A percentile compares a stretch with the other conserved stretches of the same genome.
These are phyloP conservation scores for Syzygium oleosum DNA, from an alignment of 345 rosid species.

Conservation along the genomic window DNA sequence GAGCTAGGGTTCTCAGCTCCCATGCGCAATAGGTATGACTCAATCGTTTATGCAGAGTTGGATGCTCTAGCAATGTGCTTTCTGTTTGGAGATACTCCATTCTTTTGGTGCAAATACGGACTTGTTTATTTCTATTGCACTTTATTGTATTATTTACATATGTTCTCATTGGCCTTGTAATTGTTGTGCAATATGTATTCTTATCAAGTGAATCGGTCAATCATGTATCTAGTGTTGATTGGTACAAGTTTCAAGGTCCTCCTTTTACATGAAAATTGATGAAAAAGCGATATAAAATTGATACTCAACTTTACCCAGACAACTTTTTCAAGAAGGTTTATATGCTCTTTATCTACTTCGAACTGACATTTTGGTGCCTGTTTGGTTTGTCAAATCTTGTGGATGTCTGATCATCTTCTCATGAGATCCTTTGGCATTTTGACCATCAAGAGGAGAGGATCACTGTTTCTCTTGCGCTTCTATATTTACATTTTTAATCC, in stretches of 20 bases:
- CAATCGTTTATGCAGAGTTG: background rate
- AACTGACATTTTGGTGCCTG: background rate
- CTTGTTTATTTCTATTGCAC: background rate
- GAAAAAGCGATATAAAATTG: background rate
- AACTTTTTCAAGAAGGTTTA: background rate
- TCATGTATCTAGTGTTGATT: background rate
- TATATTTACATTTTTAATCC: background rate
- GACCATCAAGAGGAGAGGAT: background rate
- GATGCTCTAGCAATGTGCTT: background rate
- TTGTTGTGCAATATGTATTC: background rate
- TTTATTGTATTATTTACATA: background rate
- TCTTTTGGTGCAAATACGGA: background rate
- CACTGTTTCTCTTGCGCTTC: background rate
- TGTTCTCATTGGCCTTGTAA: background rate
- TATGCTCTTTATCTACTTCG: background rate
- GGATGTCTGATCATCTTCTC: background rate
- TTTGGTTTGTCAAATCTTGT: background rate
- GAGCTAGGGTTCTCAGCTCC: slow-evolving; percentile 80
- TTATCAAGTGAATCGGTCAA: background rate
- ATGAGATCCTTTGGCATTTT: background rate
- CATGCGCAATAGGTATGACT: slow-evolving; percentile 81
- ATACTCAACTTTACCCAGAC: background rate
- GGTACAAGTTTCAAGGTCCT: background rate
- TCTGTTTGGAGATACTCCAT: background rate
- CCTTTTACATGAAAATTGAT: background rate